Percentiles rank a stretch among this genome's conserved stretches.
Evolutionary conservation across 1,284 basidiomycete genomes (phyloP).

Genomic region (Naganishia sp.): DNA sequence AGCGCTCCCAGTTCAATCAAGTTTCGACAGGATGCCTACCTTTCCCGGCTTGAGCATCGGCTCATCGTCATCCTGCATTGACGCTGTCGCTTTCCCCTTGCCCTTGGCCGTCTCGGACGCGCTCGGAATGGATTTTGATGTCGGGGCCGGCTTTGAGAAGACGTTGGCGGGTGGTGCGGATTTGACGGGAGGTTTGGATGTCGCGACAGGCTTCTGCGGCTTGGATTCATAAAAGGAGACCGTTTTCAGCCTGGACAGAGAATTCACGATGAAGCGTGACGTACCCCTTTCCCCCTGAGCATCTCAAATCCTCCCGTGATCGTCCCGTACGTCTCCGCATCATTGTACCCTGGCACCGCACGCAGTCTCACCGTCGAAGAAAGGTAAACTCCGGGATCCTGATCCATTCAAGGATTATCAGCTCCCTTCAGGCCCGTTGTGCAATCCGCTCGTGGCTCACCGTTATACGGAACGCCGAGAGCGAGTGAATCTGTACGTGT

Average conservation of each 20-base stretch:
- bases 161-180: background rate
- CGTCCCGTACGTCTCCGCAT: conserved; percentile 24
- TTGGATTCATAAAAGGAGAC: background rate
- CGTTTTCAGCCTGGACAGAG: background rate
- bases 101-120: background rate
- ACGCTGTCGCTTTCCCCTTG: conserved; percentile 12
- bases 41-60: conserved; percentile 28
- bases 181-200: conserved; percentile 9
- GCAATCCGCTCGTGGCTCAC: background rate
- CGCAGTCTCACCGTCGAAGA: conserved; percentile 23
- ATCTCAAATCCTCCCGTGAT: conserved; percentile 25
- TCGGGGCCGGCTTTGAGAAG: conserved; percentile 5
- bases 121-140: background rate
- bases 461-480: conserved; percentile 28
- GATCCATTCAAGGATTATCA: background rate
- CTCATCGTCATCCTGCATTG: conserved; percentile 21
- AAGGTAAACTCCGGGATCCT: conserved; percentile 27
- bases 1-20: background rate
- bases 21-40: background rate
- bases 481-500: conserved; percentile 27
- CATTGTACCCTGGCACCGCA: conserved; percentile 11
- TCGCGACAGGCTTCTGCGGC: conserved; percentile 3
- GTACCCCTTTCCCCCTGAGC: conserved; percentile 16
- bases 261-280: background rate
- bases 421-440: background rate